Evolutionary conservation across 345 rosid species (phyloP).

Genomic region (Erucastrum elatum): DNA sequence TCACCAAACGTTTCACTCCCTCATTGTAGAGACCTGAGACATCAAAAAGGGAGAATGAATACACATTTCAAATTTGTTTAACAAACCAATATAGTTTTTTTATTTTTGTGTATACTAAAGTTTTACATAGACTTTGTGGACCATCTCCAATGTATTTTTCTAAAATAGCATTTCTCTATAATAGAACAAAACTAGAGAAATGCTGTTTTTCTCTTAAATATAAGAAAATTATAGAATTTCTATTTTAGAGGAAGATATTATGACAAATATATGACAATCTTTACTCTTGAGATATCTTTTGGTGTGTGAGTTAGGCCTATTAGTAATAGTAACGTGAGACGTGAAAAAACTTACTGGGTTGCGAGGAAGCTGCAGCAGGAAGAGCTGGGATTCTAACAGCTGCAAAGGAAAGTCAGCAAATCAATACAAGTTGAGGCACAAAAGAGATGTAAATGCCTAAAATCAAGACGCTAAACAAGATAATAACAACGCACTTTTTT

Average conservation of each 20-base stretch:
- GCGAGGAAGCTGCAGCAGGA: constrained; percentile 87
- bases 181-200: too few species aligned
- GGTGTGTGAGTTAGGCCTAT: neutral
- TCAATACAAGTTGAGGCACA: neutral
- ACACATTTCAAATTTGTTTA: neutral
- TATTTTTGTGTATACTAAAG: neutral
- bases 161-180: too few species aligned
- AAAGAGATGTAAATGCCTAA: neutral
- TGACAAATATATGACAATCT: neutral
- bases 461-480: neutral
- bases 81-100: neutral
- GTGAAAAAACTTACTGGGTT: constrained; percentile 52
- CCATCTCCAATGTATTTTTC: too few species aligned
- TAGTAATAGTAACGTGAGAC: neutral
- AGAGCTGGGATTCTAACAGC: constrained; percentile 89
- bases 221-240: too few species aligned
- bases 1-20: constrained; percentile 34
- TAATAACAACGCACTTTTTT: constrained; percentile 55
- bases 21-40: constrained; percentile 56
- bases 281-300: neutral
- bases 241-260: too few species aligned
- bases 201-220: too few species aligned
- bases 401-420: constrained; percentile 36
- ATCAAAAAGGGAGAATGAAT: neutral
- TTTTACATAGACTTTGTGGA: too few species aligned